phyloP scores from a whole-genome alignment of 2,329 filamentous ascomycete species.

The Trichoderma sp. region DNA sequence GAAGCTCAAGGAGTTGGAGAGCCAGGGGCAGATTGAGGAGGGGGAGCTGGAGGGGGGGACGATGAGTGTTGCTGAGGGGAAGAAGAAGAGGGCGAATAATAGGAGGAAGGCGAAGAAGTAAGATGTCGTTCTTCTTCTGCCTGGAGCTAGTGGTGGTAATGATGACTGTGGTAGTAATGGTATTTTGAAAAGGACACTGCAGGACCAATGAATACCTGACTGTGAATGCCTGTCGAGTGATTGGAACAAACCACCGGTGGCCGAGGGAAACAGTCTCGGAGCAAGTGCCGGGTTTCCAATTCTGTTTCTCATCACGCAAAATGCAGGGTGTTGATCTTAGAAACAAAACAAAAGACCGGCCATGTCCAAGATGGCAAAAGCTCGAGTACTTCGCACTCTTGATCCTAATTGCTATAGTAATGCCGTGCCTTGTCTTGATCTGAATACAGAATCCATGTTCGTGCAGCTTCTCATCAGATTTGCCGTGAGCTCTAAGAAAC shows the following conservation, averaged over 20 bases:
- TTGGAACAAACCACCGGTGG: not conserved
- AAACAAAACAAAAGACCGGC: not conserved
- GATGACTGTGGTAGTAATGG: not conserved
- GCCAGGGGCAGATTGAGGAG: conserved; percentile 58
- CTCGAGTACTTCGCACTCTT: not conserved
- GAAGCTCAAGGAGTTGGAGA: conserved; percentile 72
- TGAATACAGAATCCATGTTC: not conserved
- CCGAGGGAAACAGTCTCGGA: not conserved
- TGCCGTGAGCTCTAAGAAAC: conserved; percentile 16
- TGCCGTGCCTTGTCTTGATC: too few relatives aligned
- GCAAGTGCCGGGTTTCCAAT: not conserved
- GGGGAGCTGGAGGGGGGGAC: conserved; percentile 77
- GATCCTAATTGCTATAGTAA: too few relatives aligned
- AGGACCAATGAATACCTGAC: not conserved
- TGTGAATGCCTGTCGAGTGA: not conserved
- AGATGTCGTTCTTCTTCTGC: not conserved
- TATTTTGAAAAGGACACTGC: not conserved
- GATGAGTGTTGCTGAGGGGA: conserved; percentile 65
- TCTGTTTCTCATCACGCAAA: conserved; percentile 18
- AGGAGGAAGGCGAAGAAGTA: conserved; percentile 53
- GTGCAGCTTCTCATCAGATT: not conserved
- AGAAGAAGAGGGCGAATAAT: conserved; percentile 43
- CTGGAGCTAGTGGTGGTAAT: not conserved
- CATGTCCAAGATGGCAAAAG: not conserved
- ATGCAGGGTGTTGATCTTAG: not conserved